These are phyloP conservation scores for Dothistroma pini DNA, from an alignment of 2,329 filamentous ascomycete genomes.

Conservation along the genomic window DNA sequence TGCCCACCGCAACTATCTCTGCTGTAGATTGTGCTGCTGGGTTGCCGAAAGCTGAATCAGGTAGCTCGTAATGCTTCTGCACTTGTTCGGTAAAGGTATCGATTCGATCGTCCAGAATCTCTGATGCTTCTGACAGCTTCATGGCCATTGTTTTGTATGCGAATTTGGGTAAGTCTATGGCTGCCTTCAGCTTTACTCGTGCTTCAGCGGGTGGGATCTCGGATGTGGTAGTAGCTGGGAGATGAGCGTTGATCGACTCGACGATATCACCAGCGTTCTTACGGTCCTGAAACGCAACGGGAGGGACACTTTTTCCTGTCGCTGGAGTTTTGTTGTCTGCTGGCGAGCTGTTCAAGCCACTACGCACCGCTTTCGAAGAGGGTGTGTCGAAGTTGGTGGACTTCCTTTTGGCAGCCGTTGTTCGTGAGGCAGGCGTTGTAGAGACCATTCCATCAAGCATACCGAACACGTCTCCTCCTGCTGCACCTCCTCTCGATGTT, in stretches of 20 bases:
- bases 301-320: constrained; percentile 34
- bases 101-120: constrained; percentile 91
- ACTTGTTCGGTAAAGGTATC: constrained; percentile 78
- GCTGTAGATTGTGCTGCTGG: constrained; percentile 79
- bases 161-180: constrained; percentile 86
- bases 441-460: constrained; percentile 49
- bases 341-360: constrained; percentile 46
- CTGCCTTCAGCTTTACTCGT: constrained; percentile 78
- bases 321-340: constrained; percentile 39
- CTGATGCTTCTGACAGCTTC: constrained; percentile 88
- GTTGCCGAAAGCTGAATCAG: constrained; percentile 80
- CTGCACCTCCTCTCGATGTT: constrained; percentile 55
- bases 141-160: constrained; percentile 90
- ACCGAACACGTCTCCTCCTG: constrained; percentile 69
- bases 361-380: constrained; percentile 44
- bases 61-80: constrained; percentile 69
- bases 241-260: constrained; percentile 76
- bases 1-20: constrained; percentile 84
- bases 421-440: constrained; percentile 40
- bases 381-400: constrained; percentile 49
- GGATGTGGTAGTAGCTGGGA: constrained; percentile 53
- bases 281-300: constrained; percentile 63
- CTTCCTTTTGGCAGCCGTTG: constrained; percentile 48
- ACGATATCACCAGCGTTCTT: constrained; percentile 74
- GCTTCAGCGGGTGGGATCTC: constrained; percentile 62